phyloP scores from a whole-genome alignment of 176 grass and related monocot genomes.

The Triticum timopheevii region DNA sequence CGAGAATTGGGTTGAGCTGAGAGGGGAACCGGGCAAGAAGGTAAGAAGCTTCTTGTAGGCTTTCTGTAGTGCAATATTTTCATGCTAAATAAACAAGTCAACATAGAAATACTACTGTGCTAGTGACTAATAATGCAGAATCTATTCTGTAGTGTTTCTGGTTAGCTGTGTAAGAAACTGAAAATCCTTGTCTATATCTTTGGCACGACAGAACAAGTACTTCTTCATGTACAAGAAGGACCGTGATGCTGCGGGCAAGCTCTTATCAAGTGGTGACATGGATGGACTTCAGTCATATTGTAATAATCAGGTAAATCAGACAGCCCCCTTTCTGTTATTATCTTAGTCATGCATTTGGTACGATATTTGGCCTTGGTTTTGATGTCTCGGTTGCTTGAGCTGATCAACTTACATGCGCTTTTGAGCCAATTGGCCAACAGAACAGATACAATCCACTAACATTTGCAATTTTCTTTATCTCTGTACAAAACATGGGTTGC shows the following conservation, averaged over 20 bases:
- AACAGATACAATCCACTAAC: background rate
- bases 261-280: slow-evolving; percentile 20
- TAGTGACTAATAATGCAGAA: background rate
- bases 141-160: background rate
- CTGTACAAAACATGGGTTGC: background rate
- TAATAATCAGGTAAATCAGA: slow-evolving; percentile 63
- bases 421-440: slow-evolving; percentile 21
- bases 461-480: background rate
- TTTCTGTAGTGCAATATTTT: slow-evolving; percentile 17
- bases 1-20: slow-evolving; percentile 53
- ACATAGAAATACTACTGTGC: background rate
- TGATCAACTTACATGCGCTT: background rate
- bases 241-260: slow-evolving; percentile 10
- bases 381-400: background rate
- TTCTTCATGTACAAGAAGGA: slow-evolving; percentile 72
- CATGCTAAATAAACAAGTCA: slow-evolving; percentile 2
- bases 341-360: background rate
- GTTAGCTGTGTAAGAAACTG: slow-evolving; percentile 7
- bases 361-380: background rate
- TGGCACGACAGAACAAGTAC: slow-evolving; percentile 66
- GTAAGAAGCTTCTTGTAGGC: slow-evolving; percentile 38
- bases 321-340: background rate
- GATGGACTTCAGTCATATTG: slow-evolving; percentile 53
- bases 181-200: slow-evolving; percentile 32
- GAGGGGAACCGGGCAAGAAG: slow-evolving; percentile 58